Conservation (phyloP, 2,329 filamentous ascomycete genomes). For the Decorospora gaudefroyi region DNA sequence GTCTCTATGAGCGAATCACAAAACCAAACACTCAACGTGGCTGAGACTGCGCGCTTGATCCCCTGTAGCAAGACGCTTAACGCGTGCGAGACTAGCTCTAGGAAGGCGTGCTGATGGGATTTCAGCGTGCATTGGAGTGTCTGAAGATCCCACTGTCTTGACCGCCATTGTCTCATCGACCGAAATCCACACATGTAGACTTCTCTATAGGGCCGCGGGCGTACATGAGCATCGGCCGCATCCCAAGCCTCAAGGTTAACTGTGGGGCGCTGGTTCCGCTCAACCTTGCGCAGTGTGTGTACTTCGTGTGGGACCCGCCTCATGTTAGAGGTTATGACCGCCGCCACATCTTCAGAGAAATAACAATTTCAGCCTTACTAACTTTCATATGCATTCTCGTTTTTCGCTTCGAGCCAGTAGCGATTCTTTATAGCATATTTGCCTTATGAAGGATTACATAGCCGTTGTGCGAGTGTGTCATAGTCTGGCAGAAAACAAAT, state of each 20-base stretch:
- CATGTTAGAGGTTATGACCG: too few relatives aligned
- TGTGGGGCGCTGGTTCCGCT: slow-evolving; percentile 4
- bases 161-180: too few relatives aligned
- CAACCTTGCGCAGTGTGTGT: slow-evolving; percentile 14
- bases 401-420: too few relatives aligned
- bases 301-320: slow-evolving; percentile 4
- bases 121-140: slow-evolving; percentile 4
- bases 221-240: slow-evolving; percentile 16
- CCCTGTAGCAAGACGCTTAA: slow-evolving; percentile 9
- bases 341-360: slow-evolving; percentile 7
- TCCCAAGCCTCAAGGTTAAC: slow-evolving; percentile 13
- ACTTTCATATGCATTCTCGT: slow-evolving; percentile 1
- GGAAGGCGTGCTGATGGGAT: slow-evolving; percentile 12
- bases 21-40: slow-evolving; percentile 12
- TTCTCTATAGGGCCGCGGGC: too few relatives aligned
- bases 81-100: slow-evolving; percentile 7
- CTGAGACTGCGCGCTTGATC: slow-evolving; percentile 13
- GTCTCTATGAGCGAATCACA: slow-evolving; percentile 14
- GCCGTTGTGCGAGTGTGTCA: too few relatives aligned
- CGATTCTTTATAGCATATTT: too few relatives aligned
- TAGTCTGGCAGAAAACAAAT: too few relatives aligned
- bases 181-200: too few relatives aligned
- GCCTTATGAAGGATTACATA: too few relatives aligned
- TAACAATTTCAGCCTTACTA: background rate
- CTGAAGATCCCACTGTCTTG: slow-evolving; percentile 1